phyloP scores from a whole-genome alignment of 805 yeast species.

The Blastobotrys mokoenaii region DNA sequence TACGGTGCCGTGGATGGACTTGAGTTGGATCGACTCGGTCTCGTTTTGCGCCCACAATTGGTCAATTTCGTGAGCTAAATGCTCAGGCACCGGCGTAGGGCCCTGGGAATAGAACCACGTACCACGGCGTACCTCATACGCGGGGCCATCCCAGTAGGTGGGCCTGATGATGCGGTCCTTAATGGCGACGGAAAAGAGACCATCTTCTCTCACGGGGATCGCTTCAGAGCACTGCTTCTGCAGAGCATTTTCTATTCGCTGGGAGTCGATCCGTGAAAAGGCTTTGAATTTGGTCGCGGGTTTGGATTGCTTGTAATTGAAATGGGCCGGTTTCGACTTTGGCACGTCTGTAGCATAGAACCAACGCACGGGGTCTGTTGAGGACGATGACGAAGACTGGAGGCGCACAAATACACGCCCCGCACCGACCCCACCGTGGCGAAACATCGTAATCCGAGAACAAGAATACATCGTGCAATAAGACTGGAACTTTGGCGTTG shows the following conservation, averaged over 20 bases:
- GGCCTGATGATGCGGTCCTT: conserved; percentile 49
- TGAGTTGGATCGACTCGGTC: neutral
- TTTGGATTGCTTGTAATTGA: conserved; percentile 41
- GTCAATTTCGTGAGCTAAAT: neutral
- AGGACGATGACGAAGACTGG: neutral
- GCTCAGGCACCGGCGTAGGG: neutral
- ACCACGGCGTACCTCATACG: conserved; percentile 75
- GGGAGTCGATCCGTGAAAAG: conserved; percentile 57
- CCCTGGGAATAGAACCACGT: conserved; percentile 55
- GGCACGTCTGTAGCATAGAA: conserved; percentile 81
- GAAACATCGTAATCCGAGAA: neutral
- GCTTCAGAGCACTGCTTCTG: conserved; percentile 16
- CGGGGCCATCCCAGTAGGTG: conserved; percentile 83
- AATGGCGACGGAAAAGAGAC: conserved; percentile 65
- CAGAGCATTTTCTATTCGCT: conserved; percentile 47
- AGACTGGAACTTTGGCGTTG: no score
- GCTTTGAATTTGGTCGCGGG: conserved; percentile 52
- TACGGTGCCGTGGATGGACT: conserved; percentile 5
- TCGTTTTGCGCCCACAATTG: neutral
- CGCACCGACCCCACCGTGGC: neutral
- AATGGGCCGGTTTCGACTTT: conserved; percentile 53
- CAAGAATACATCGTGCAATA: neutral
- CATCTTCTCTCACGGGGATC: conserved; percentile 73
- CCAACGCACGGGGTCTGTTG: conserved; percentile 38
- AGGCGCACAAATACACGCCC: neutral